Evolutionary conservation across 495 filamentous ascomycete species (phyloP), one percentile per base, ranked within the genome.

Genomic region (Cladorrhinum samala): DNA sequence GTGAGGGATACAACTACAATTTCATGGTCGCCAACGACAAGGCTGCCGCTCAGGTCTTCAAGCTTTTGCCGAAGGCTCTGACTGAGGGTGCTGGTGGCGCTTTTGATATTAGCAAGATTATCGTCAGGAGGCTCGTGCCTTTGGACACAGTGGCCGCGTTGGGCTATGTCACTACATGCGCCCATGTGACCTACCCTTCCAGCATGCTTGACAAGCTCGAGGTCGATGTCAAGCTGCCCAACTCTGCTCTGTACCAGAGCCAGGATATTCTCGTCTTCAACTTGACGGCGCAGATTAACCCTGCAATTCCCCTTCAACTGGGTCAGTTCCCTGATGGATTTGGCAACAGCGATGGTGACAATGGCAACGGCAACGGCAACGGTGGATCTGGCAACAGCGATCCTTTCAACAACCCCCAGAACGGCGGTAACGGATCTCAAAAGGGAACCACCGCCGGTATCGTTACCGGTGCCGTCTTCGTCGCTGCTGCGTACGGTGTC

Each of bases 401-500:
- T 49, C 64, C 72, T 4, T 76, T 73, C 42, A 68, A 64, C 49
- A 70, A 62, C 36, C 56, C 65, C 36, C 63, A 61, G 42, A 46
- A 46, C 14, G 41, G 54, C 62, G 9, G 61, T 58, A 41, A 49
- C 57, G 73, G 70, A 9, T 61, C 71, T 56, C 81, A 89, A 46
- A 80, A 79, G 47, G 81, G 82, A 50, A 87, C 85, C 62, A 92
- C 87, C n/a, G 86, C 89, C 44, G 90, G 86, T 57, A 89, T 96
- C 66, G 88, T 83, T 44, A 72, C 84, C 43, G 88, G 85, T 60
- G 85, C 88, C 48, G 81, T 90, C 25, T 82, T 78, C 39, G 89
- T 90, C 62, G 89, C 89, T 14, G 84, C 85, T 42, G 87, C 85
- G n/a, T 98, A 98, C 61, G 94, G 91, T 65, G 92, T 88, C n/a